A percentile compares a stretch with the other conserved stretches of the same genome.
These are phyloP conservation scores for Handroanthus guayacan DNA, from an alignment of 257 asterid species.

Conservation along the genomic window DNA sequence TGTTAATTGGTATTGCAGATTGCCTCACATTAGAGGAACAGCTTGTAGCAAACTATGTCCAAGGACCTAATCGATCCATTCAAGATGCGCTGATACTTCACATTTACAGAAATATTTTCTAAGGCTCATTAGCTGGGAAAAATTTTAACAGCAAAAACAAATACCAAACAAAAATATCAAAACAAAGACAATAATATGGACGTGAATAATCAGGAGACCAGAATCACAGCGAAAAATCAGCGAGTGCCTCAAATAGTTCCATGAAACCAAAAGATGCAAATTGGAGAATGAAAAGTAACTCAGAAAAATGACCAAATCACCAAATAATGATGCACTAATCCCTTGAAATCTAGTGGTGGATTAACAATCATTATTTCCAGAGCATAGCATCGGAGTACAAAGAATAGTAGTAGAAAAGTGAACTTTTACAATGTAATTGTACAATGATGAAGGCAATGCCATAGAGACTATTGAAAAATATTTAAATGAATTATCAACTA, in stretches of 20 bases:
- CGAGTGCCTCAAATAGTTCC: not conserved
- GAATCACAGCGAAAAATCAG: not conserved
- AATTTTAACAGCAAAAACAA: not conserved
- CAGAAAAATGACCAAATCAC: not conserved
- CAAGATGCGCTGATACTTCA: not conserved
- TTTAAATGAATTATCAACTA: not conserved
- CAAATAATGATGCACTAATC: not conserved
- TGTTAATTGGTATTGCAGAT: not conserved
- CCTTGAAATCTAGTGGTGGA: not conserved
- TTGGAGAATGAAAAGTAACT: not conserved
- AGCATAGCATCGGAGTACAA: not conserved
- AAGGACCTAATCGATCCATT: not conserved
- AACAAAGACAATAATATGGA: not conserved
- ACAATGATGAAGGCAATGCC: slow-evolving; percentile 22
- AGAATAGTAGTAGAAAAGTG: not conserved
- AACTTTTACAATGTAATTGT: not conserved
- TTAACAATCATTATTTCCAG: not conserved
- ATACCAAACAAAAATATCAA: not conserved
- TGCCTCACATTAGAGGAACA: not conserved
- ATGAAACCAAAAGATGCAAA: not conserved
- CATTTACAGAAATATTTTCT: not conserved
- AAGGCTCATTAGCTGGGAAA: not conserved
- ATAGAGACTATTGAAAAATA: slow-evolving; percentile 3
- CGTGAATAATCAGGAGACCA: not conserved
- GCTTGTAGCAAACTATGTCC: not conserved